Conservation (phyloP, 2,329 filamentous ascomycete genomes). For the Parascedosporium putredinis region DNA sequence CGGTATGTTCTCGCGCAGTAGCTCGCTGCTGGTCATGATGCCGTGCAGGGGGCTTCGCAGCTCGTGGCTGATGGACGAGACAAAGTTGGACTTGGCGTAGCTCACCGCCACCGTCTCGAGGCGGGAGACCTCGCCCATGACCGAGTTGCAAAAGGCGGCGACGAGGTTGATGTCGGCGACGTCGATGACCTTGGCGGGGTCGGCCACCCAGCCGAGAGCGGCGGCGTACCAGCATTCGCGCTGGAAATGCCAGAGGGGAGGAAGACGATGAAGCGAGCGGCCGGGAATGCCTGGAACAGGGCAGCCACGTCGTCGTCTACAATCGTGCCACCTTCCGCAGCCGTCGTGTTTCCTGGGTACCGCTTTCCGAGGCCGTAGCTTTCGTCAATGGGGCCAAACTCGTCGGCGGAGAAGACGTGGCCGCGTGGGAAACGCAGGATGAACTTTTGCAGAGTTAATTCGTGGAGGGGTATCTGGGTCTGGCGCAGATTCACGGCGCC, state of each 20-base stretch:
- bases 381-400: too few relatives aligned
- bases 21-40: conserved; percentile 41
- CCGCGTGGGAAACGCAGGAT: too few relatives aligned
- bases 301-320: neutral
- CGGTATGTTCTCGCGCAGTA: conserved; percentile 32
- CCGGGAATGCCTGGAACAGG: neutral
- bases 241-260: conserved; percentile 27
- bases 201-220: conserved; percentile 18
- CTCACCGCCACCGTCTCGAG: conserved; percentile 41
- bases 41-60: conserved; percentile 46
- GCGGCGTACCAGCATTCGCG: conserved; percentile 24
- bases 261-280: conserved; percentile 24
- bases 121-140: conserved; percentile 45
- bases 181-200: conserved; percentile 5
- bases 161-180: conserved; percentile 19
- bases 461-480: too few relatives aligned
- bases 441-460: too few relatives aligned
- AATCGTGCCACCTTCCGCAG: too few relatives aligned
- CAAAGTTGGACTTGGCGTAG: conserved; percentile 46
- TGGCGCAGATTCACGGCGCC: too few relatives aligned
- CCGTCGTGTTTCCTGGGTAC: too few relatives aligned
- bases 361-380: too few relatives aligned
- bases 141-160: conserved; percentile 16
- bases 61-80: conserved; percentile 49
- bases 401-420: too few relatives aligned